Evolutionary conservation across 2,329 filamentous ascomycete genomes (phyloP).

Genomic region (Talaromyces islandicus): DNA sequence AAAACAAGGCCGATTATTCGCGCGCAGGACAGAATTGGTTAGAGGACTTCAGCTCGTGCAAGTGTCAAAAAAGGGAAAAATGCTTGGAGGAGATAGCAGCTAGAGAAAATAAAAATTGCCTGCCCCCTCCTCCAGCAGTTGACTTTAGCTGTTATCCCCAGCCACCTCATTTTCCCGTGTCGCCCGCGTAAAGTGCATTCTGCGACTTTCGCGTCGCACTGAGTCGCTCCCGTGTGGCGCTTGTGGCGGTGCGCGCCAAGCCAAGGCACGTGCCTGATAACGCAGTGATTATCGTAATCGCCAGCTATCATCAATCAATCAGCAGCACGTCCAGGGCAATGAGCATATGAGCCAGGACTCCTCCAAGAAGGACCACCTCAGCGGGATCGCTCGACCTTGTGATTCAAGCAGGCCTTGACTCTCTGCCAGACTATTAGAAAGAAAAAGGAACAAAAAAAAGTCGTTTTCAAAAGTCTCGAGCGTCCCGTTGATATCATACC

Average conservation of each 20-base stretch:
- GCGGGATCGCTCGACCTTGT: background rate
- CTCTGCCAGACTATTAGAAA: background rate
- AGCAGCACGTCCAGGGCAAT: background rate
- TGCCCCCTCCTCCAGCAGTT: background rate
- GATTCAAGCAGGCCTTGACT: no score
- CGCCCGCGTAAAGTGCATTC: background rate
- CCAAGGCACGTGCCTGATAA: background rate
- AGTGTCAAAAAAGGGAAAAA: background rate
- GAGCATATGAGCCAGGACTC: background rate
- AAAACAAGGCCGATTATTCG: background rate
- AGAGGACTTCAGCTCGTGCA: background rate
- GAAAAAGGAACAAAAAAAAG: no score
- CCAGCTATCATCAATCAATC: background rate
- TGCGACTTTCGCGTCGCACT: background rate
- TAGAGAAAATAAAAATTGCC: background rate
- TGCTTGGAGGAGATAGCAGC: background rate
- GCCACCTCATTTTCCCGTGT: conserved; percentile 1
- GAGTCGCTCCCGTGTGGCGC: background rate
- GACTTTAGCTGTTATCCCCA: background rate
- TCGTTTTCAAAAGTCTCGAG: no score
- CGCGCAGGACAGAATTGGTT: background rate
- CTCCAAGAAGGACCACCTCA: background rate
- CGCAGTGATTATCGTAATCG: background rate
- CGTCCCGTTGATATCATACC: no score
- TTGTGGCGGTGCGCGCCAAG: background rate